Base-by-base conservation (phyloP, 495 filamentous ascomycete species). In the Aspergillus baeticus region DNA sequence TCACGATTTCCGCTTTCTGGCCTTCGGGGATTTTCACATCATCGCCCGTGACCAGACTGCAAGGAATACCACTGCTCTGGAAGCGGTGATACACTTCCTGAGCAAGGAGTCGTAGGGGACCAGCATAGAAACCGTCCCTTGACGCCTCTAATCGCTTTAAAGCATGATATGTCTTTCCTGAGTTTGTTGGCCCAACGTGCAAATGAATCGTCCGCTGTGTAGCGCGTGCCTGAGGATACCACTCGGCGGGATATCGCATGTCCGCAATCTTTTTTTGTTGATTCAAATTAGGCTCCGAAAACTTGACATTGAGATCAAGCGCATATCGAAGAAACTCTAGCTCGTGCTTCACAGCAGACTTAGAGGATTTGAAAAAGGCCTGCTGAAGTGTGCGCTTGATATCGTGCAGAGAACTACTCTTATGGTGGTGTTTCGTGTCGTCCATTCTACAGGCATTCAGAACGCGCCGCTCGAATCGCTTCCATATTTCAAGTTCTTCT, bases 141-240 rank as follows among this genome's bases (percentile, higher is more conserved):
- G 87, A 84, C 33, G 81, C 72, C 68, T 95, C 87, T 8, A 99
- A 82, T n/a, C 87, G 81, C 70, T 96, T 86, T 48, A 99, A 71
- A 4, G 95, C 95, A 67, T 91, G 87, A 69, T 98, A 98, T 2
- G 95, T 99, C 73, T 99, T 99, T 53, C 95, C 95, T 5, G 92
- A 97, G 71, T 99, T 99, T 2, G 95, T 99, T 0, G 95, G 95
- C 1, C 95, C 95, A 42, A 99, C 92, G 66, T 99, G 95, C 8
- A 99, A 75, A 76, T 97, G 89, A 52, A 97, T 81, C 2, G 83
- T 93, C 34, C 95, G 81, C 65, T 92, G 87, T 53, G 92, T 72
- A 17, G 83, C 75, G 45, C 95, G 82, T 18, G 95, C 89, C 6
- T 76, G 81, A 2, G 92, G 91, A 67, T 87, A 99, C 94, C 92